Evolutionary conservation across 495 filamentous ascomycete genomes (phyloP), one percentile per base, ranked within the genome.

Genomic region (Trichoderma gamsii): DNA sequence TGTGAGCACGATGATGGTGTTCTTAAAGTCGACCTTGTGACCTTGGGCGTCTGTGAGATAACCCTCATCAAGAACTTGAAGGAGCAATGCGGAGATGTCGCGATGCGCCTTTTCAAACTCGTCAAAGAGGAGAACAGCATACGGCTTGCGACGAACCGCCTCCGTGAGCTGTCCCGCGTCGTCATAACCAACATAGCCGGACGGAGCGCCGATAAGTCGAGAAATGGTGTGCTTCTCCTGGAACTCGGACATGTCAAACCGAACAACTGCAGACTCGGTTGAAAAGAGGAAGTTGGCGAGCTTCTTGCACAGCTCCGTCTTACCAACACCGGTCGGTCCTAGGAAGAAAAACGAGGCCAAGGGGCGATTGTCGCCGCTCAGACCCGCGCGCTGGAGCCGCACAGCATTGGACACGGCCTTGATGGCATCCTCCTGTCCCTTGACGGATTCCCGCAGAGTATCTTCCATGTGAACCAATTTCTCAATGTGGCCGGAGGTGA

Each of bases 231-330:
- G 94, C 76, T 96, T 97, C 74, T 99, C 95, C 73, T 96, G 92
- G 78, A 97, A 99, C 72, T 99, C 95, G 76, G 87, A 91, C 94
- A 97, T 99, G 77, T 99, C 95, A 75, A 97, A 99, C 61, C 95
- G 83, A 25, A 95, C 87, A 35, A 99, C 93, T 6, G 95, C 93
- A 52, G 84, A 84, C 72, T 97, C 92, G 3, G 92, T 97, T 0
- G 90, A 93, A 78, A 99, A 99, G 27, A 99, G 80, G 82, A 97
- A 97, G 69, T 84, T 83, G 63, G 94, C 95, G 74, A 99, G 89
- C 71, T 93, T 93, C 84, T 99, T 99, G 84, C 93, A 97, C 6
- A 97, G 84, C 71, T 97, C 95, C 2, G 94, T 99, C 78, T 99
- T 99, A 65, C 95, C 95, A 38, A 97, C 94, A 71, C 95, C 94